A percentile compares a stretch with the other conserved stretches of the same genome.
Conservation (phyloP, 345 rosid species). For the Aegle marmelos region DNA sequence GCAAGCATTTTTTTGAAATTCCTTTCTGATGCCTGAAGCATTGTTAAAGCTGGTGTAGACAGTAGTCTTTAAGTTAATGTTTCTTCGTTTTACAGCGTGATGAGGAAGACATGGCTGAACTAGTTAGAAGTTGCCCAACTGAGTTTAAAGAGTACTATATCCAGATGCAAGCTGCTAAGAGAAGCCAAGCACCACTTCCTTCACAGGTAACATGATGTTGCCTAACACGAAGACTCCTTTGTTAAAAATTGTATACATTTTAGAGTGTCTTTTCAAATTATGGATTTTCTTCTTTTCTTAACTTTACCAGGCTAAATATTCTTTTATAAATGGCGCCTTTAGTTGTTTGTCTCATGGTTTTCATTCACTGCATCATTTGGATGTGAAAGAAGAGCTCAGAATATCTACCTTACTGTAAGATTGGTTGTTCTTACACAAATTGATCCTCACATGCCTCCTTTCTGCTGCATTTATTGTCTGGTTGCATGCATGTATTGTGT, state of each 20-base stretch:
- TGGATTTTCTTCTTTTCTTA: not conserved
- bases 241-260: not conserved
- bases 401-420: not conserved
- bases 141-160: slow-evolving; percentile 88
- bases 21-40: not conserved
- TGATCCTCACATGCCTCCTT: not conserved
- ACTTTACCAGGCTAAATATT: not conserved
- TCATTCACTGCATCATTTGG: not conserved
- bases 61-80: not conserved
- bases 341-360: not conserved
- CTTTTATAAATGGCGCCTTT: not conserved
- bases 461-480: not conserved
- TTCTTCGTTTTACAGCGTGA: slow-evolving; percentile 60
- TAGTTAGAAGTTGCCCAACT: slow-evolving; percentile 68
- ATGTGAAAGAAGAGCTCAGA: not conserved
- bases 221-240: not conserved
- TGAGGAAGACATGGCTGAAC: slow-evolving; percentile 74
- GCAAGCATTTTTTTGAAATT: not conserved
- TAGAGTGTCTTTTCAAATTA: not conserved
- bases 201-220: slow-evolving; percentile 54
- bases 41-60: slow-evolving; percentile 10
- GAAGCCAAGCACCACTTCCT: slow-evolving; percentile 91
- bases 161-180: slow-evolving; percentile 93
- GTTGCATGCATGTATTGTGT: not conserved
- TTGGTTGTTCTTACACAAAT: not conserved